Evolutionary conservation across 2,329 filamentous ascomycete genomes (phyloP), one percentile per base, ranked within the genome.

Genomic region (Epichloe sylvatica): DNA sequence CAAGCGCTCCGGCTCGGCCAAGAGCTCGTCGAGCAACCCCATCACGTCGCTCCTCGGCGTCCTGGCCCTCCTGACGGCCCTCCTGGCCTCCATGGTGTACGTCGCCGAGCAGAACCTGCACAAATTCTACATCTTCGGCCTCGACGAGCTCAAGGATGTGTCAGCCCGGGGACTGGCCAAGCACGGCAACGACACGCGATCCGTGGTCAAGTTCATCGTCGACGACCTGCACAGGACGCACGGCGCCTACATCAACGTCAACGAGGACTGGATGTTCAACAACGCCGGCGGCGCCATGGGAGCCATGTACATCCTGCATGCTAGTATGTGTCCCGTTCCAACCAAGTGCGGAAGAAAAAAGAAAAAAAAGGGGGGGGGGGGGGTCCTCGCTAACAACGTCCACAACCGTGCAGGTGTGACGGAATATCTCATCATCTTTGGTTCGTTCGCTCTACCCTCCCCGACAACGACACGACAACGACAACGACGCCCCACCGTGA

Each of bases 271-370:
- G 87, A 75, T 94, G 43, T 91, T 94, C 61, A 94, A 94, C 74
- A 94, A 94, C 62, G 87, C 87, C 47, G 88, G 88, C 47, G 88
- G 88, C 55, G 87, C 87, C 47, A 94, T 94, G 88, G 88, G 88
- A 50, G 85, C 78, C 61, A 92, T 94, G 88, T 89, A 87, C 66
- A 82, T 94, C 56, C 83, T 94, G 59, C 88, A 94, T 64, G 86
- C 87, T 52, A 90, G 84, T 84, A 66, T 64, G 80, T 13, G 7
- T 39, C 39, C 42, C 33, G n/a, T 41, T 41, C 13, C 15, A 30
- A 8, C 25, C 25, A 8, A 8, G 25, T 30, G 25, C 23, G 23
- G 23, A 7, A 25, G 3, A 25, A 25, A 8, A 30, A 2, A 30
- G 9, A 30, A 9, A 9, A 30, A 9, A 9, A 3, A 17, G 2